Percentiles rank a stretch among this genome's conserved stretches.
phyloP scores from a whole-genome alignment of 164 flowering plant species.

The Paratinospora sagittata region DNA sequence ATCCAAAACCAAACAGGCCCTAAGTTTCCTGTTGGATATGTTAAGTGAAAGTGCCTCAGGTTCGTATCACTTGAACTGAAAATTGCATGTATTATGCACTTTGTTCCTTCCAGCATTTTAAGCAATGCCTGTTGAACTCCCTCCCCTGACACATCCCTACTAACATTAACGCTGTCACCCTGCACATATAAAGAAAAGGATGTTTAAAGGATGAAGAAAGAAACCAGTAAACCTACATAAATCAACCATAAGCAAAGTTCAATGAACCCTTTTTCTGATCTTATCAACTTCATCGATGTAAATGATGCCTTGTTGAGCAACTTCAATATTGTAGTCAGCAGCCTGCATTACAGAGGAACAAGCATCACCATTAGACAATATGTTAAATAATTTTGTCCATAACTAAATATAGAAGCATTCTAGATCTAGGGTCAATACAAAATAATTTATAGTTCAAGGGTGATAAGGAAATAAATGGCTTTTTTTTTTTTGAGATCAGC shows the following conservation, averaged over 20 bases:
- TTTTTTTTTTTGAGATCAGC: too few relatives aligned
- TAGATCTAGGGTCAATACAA: not conserved
- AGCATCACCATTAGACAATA: not conserved
- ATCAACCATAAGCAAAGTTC: not conserved
- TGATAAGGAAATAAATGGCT: not conserved
- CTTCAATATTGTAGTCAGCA: constrained; percentile 86
- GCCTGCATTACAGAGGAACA: constrained; percentile 34
- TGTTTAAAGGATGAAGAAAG: not conserved
- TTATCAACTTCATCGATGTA: constrained; percentile 99
- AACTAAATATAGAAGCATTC: not conserved
- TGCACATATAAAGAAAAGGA: constrained; percentile 26
- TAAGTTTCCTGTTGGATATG: too few relatives aligned
- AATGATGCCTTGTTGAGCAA: constrained; percentile 96
- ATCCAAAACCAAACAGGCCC: too few relatives aligned
- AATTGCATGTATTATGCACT: constrained; percentile 24
- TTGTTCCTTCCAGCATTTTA: constrained; percentile 98
- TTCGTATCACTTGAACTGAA: too few relatives aligned
- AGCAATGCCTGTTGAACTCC: constrained; percentile 96
- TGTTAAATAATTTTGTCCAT: not conserved
- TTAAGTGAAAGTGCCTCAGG: too few relatives aligned
- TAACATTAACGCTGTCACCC: constrained; percentile 87
- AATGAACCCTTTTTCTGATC: constrained; percentile 79
- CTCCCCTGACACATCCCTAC: constrained; percentile 97
- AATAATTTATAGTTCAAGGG: not conserved
- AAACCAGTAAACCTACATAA: not conserved